Evolutionary conservation across 106 monocot genomes (phyloP), one percentile per base, ranked within the genome.

Genomic region (Dendrobium officinale): DNA sequence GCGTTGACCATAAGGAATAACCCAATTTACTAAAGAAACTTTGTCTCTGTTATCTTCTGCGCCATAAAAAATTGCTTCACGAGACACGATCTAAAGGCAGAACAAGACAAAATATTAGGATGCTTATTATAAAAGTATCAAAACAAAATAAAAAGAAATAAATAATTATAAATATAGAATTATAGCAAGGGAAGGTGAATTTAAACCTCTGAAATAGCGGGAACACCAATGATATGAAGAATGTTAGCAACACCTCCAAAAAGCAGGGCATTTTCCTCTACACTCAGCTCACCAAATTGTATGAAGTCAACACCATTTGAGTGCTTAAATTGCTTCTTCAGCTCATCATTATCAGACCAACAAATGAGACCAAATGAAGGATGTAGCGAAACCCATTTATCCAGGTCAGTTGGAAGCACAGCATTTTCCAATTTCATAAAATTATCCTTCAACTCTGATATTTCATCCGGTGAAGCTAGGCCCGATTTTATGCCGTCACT

Each of bases 311-410:
- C 68, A 78, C 76, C 80, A 68, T 78, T 68, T 45, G 55, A 86
- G 77, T 90, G 75, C 49, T 87, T 81, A 83, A 99, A 95, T 24
- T 93, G 89, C 43, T 85, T 79, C 76, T 83, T 88, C 75, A 95
- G 79, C 54, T 90, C 83, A 64, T 93, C 89, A 82, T 95, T 88
- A 88, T 99, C 99, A 68, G 86, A 88, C 99, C 99, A 99, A 75
- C 91, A 99, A 77, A 95, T 55, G 43, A 92, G 81, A 82, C 99
- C 99, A 87, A 88, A 95, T 44, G 88, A 91, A 73, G 88, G 81
- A 78, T 99, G 99, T 26, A 99, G 91, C 40, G 99, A 99, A 79
- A 95, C 95, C 99, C 99, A 99, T 85, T 86, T 99, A 84, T 91
- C 93, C 67, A 80, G 85, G 79, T 87, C 73, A 17, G 93, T 95